phyloP scores from a whole-genome alignment of 192 early-diverging fungal species.

The Umbelopsis vinacea region DNA sequence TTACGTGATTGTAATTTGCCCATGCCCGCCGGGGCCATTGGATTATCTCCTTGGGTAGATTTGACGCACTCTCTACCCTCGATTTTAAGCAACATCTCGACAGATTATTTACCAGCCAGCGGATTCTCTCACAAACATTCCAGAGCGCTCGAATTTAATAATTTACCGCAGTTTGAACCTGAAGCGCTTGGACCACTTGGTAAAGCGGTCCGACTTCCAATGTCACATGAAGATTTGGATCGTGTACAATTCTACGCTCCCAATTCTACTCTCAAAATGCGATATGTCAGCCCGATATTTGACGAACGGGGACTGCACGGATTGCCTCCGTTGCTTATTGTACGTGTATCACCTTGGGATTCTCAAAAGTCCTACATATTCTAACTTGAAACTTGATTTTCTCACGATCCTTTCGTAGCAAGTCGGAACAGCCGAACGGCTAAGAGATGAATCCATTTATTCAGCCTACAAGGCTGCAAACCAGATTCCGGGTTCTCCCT shows the following conservation, averaged over 20 bases:
- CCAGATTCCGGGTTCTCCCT: neutral
- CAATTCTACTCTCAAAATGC: slow-evolving; percentile 42
- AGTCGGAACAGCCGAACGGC: slow-evolving; percentile 44
- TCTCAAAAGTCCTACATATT: neutral
- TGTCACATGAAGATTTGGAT: slow-evolving; percentile 22
- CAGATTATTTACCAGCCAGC: slow-evolving; percentile 45
- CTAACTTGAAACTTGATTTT: neutral
- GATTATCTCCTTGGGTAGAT: slow-evolving; percentile 68
- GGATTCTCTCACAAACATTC: slow-evolving; percentile 45
- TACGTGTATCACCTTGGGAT: slow-evolving; percentile 22
- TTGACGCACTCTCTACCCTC: slow-evolving; percentile 49
- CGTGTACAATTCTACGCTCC: slow-evolving; percentile 46
- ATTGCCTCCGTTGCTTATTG: slow-evolving; percentile 46
- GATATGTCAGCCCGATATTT: slow-evolving; percentile 48
- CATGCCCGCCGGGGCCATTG: slow-evolving; percentile 56
- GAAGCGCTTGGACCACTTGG: slow-evolving; percentile 1
- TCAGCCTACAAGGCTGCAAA: slow-evolving; percentile 41
- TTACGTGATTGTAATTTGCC: slow-evolving; percentile 57
- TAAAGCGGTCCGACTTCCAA: neutral
- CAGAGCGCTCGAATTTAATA: slow-evolving; percentile 20
- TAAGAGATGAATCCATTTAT: slow-evolving; percentile 50
- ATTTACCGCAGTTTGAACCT: slow-evolving; percentile 19
- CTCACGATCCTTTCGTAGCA: slow-evolving; percentile 29
- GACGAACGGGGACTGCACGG: slow-evolving; percentile 38
- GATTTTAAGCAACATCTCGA: slow-evolving; percentile 29